These are phyloP conservation scores for Tulasnella sp. DNA, from an alignment of 768 basidiomycete species.

Conservation along the genomic window DNA sequence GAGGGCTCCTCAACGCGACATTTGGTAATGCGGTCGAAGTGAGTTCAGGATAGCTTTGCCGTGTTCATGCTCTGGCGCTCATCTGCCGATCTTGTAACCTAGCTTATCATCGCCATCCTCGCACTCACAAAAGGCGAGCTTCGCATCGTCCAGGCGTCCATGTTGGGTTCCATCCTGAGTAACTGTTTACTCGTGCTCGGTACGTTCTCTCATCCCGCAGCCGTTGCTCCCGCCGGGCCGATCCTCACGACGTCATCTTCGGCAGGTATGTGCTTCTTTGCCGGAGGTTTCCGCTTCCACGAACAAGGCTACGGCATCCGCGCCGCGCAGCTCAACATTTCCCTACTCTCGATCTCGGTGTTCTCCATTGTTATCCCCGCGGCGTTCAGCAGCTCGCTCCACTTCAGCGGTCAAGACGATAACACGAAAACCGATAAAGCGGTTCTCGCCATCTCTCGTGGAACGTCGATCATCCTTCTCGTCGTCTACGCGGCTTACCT, in stretches of 20 bases:
- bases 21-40: conserved; percentile 33
- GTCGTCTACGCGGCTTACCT: conserved; percentile 12
- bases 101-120: conserved; percentile 34
- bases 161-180: conserved; percentile 12
- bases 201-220: not conserved
- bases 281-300: conserved; percentile 67
- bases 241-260: no score
- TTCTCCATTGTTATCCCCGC: conserved; percentile 12
- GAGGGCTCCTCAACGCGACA: conserved; percentile 73
- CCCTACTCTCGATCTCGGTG: conserved; percentile 46
- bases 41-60: conserved; percentile 24
- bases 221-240: not conserved
- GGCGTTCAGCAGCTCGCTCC: conserved; percentile 8
- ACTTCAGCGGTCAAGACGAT: not conserved
- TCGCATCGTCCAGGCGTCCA: conserved; percentile 63
- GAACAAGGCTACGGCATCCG: conserved; percentile 73
- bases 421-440: not conserved
- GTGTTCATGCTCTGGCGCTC: not conserved
- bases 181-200: conserved; percentile 10
- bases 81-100: not conserved
- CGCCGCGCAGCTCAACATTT: conserved; percentile 63
- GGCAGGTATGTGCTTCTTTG: conserved; percentile 90
- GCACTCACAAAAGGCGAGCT: conserved; percentile 73
- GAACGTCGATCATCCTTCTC: conserved; percentile 10
- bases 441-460: conserved; percentile 9